Evolutionary conservation across 805 yeast species (phyloP).

Genomic region (Ogataea trehalophila): DNA sequence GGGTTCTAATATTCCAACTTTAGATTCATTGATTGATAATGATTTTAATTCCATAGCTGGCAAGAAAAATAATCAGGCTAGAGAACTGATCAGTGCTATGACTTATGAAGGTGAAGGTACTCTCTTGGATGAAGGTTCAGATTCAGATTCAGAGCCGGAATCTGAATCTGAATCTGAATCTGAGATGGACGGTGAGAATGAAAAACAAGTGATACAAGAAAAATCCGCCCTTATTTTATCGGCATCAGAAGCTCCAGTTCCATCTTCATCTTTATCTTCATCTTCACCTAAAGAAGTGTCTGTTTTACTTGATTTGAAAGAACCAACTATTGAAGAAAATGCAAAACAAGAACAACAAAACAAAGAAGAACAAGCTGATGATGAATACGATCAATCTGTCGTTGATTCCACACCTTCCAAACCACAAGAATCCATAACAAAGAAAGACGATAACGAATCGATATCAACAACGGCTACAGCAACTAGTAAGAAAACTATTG

Average conservation of each 20-base stretch:
- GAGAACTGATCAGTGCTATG: slow-evolving; percentile 19
- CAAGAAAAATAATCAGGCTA: slow-evolving; percentile 1
- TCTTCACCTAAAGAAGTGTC: background rate
- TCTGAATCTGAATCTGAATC: background rate
- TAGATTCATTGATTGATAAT: slow-evolving; percentile 9
- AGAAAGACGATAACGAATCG: background rate
- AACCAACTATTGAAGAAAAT: background rate
- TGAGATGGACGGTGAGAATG: slow-evolving; percentile 4
- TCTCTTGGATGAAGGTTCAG: slow-evolving; percentile 14
- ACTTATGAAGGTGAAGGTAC: slow-evolving; percentile 21
- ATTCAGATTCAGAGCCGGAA: slow-evolving; percentile 5
- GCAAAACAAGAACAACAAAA: background rate
- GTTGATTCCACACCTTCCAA: background rate
- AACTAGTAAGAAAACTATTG: slow-evolving; percentile 5
- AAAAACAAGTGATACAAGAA: slow-evolving; percentile 1
- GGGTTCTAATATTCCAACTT: slow-evolving; percentile 8
- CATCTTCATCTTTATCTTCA: too few relatives aligned
- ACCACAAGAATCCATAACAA: background rate
- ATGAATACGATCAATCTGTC: slow-evolving; percentile 1
- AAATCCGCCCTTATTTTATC: background rate
- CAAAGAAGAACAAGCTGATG: slow-evolving; percentile 1
- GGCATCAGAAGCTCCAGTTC: too few relatives aligned
- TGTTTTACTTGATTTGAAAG: background rate
- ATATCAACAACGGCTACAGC: background rate
- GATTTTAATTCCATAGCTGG: background rate